phyloP scores from a whole-genome alignment of 495 filamentous ascomycete species.

The Immersiella caudata region DNA sequence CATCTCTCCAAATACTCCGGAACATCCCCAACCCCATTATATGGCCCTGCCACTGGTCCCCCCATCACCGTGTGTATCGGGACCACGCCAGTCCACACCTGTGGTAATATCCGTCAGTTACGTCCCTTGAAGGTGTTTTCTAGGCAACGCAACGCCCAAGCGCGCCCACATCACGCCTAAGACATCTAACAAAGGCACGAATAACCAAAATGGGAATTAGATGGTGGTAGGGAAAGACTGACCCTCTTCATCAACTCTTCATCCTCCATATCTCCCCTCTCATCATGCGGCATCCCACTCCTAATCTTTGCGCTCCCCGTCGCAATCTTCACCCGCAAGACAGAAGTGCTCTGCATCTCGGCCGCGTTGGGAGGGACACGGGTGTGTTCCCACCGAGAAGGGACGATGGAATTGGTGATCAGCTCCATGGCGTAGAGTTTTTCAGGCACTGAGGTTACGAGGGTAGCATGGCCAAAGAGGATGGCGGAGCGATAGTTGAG shows the following conservation, averaged over 20 bases:
- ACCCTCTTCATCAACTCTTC: slow-evolving; percentile 61
- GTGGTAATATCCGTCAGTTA: too few relatives aligned
- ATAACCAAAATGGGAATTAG: too few relatives aligned
- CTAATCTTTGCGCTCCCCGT: slow-evolving; percentile 81
- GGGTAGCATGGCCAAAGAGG: slow-evolving; percentile 71
- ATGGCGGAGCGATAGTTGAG: slow-evolving; percentile 89
- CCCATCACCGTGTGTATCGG: slow-evolving; percentile 70
- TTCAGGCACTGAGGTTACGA: slow-evolving; percentile 69
- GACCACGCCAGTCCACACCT: slow-evolving; percentile 91
- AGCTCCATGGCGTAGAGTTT: slow-evolving; percentile 83
- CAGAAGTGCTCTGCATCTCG: slow-evolving; percentile 77
- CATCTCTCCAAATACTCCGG: slow-evolving; percentile 68
- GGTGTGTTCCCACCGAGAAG: slow-evolving; percentile 68
- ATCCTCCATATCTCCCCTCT: slow-evolving; percentile 66
- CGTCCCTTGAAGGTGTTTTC: too few relatives aligned
- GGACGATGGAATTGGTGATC: slow-evolving; percentile 75
- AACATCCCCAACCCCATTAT: slow-evolving; percentile 60
- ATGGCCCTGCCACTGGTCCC: slow-evolving; percentile 65
- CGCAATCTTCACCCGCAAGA: slow-evolving; percentile 69
- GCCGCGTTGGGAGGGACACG: slow-evolving; percentile 71
- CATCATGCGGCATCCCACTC: slow-evolving; percentile 69
- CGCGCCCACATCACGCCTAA: too few relatives aligned
- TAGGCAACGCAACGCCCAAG: too few relatives aligned
- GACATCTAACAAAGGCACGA: too few relatives aligned
- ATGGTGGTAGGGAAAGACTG: too few relatives aligned